phyloP scores from a whole-genome alignment of 2,329 filamentous ascomycete species.

The Colletotrichum cereale region DNA sequence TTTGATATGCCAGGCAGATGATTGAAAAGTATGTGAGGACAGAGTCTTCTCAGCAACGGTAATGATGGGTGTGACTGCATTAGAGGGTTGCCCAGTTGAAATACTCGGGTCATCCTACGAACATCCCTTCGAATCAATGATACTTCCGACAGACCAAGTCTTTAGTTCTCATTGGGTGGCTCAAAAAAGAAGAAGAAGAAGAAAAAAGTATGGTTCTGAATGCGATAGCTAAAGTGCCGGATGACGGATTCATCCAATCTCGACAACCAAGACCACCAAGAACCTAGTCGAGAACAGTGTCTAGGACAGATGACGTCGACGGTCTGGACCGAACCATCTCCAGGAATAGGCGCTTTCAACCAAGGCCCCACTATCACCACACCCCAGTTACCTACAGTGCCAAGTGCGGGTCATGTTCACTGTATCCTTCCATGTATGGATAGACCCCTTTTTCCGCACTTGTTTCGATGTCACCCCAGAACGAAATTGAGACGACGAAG shows the following conservation, averaged over 20 bases:
- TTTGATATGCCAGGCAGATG: not conserved
- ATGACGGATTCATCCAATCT: not conserved
- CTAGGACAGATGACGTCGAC: conserved; percentile 33
- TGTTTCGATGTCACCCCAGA: conserved; percentile 7
- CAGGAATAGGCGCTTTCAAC: not conserved
- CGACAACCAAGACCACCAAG: not conserved
- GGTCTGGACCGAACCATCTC: conserved; percentile 31
- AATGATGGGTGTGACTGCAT: not conserved
- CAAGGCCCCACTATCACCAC: not conserved
- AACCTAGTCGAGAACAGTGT: not conserved
- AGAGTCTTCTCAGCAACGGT: no score
- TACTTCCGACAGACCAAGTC: not conserved
- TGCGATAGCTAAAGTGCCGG: not conserved
- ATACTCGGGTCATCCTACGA: not conserved
- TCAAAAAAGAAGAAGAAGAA: not conserved
- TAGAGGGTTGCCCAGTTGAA: not conserved
- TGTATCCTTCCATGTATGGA: not conserved
- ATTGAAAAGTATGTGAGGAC: not conserved
- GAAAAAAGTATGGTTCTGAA: not conserved
- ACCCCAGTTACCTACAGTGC: conserved; percentile 25
- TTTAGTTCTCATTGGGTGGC: not conserved
- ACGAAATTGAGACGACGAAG: conserved; percentile 13
- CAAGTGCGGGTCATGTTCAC: not conserved
- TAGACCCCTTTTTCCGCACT: conserved; percentile 36
- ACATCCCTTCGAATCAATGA: not conserved